Evolutionary conservation across 2,329 filamentous ascomycete species (phyloP), one percentile per base, ranked within the genome.

Genomic region (Diaporthe vexans): DNA sequence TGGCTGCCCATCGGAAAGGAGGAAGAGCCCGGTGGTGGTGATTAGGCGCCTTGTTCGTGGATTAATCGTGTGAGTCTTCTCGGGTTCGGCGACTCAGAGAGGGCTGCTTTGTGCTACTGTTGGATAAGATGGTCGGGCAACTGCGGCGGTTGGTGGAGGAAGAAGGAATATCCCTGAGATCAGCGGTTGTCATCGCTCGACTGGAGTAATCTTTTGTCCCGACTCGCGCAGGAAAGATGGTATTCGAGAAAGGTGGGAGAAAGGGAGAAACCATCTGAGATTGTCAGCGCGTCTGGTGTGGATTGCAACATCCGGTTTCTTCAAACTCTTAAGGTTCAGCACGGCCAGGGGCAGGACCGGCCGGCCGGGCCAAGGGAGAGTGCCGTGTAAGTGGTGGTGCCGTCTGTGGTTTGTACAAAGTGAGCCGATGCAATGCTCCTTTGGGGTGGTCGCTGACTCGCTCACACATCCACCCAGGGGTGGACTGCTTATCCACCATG

Each of bases 351-450:
- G 24, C 37, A 40, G 37, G 11, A 40, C 40, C 40, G 48, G 46
- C n/a, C 29, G 33, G 48, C 46, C 48, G 63, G 63, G 63, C 63
- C n/a, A 67, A 67, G 46, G 63, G 63, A 67, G 63, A 8, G 1
- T n/a, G 13, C 46, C 46, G 63, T 52, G 63, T 52, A 67, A 67
- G 63, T 67, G 63, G 63, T 67, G 63, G 46, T 67, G 26, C 26
- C 35, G 33, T 48, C 40, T 21, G 24, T 43, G 24, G 58, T 43
- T 40, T 54, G 19, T n/a, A 48, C 46, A 21, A 40, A 68, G 33
- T 68, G 48, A 54, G 33, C 63, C 48, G 48, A 54, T 54, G 24
- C 46, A 11, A 26, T 26, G 29, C 33, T 40, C 8, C n/a, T 40
- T 54, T 68, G 8, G 48, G 48, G 9, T 1, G 21, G 48, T 48